Conservation (phyloP, 352 stramenopile genomes). For the Pythium aquatile region DNA sequence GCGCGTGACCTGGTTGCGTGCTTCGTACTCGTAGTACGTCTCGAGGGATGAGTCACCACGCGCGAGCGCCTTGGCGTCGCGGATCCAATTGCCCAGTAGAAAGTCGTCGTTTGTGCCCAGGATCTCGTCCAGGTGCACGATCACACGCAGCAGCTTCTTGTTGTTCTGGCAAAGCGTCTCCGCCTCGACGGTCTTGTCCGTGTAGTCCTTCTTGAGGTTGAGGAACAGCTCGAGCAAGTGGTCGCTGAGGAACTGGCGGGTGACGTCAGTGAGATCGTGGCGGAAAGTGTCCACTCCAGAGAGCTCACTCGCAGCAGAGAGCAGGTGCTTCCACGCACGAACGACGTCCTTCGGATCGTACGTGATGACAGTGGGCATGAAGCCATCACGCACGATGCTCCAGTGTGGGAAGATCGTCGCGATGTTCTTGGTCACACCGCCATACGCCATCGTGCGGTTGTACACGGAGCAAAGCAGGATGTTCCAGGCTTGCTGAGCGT, state of each 20-base stretch:
- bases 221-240: slow-evolving; percentile 58
- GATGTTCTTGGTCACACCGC: slow-evolving; percentile 76
- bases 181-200: slow-evolving; percentile 27
- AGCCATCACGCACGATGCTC: slow-evolving; percentile 57
- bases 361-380: slow-evolving; percentile 72
- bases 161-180: slow-evolving; percentile 42
- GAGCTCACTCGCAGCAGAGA: slow-evolving; percentile 43
- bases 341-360: slow-evolving; percentile 69
- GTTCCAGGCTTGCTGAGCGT: slow-evolving; percentile 53
- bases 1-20: slow-evolving; percentile 78
- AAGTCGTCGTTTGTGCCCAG: slow-evolving; percentile 67
- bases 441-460: slow-evolving; percentile 63
- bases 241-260: slow-evolving; percentile 70
- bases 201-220: slow-evolving; percentile 53
- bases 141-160: slow-evolving; percentile 46
- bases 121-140: slow-evolving; percentile 59
- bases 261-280: slow-evolving; percentile 82
- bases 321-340: slow-evolving; percentile 54
- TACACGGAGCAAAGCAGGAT: slow-evolving; percentile 63
- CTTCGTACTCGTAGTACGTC: slow-evolving; percentile 78
- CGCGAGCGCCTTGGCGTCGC: slow-evolving; percentile 50
- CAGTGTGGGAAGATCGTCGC: slow-evolving; percentile 67
- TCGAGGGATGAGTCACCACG: slow-evolving; percentile 30
- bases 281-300: slow-evolving; percentile 51
- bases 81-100: slow-evolving; percentile 69